These are phyloP conservation scores for Epithele typhae DNA, from an alignment of 768 basidiomycete species.

Conservation along the genomic window DNA sequence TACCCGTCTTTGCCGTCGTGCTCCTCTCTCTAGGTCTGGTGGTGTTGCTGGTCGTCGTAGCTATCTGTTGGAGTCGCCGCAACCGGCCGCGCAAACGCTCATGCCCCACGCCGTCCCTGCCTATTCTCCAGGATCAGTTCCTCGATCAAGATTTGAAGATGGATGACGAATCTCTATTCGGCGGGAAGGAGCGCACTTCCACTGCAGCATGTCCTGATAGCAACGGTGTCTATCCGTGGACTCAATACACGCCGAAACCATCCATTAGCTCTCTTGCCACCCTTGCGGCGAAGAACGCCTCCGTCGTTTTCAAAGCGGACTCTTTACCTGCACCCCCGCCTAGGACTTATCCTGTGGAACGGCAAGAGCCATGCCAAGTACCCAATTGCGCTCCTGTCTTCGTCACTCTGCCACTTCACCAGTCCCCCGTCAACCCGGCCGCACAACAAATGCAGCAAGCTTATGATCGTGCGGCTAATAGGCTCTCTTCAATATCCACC, in stretches of 20 bases:
- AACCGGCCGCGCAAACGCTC: slow-evolving; percentile 45
- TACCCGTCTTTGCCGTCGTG: slow-evolving; percentile 47
- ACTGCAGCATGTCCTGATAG: slow-evolving; percentile 27
- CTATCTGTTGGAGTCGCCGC: slow-evolving; percentile 45
- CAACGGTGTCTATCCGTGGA: slow-evolving; percentile 46
- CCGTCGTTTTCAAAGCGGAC: too few species aligned
- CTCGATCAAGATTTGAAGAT: slow-evolving; percentile 41
- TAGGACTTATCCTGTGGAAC: too few species aligned
- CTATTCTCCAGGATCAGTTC: slow-evolving; percentile 57
- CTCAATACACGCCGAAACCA: slow-evolving; percentile 28
- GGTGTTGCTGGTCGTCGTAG: slow-evolving; percentile 43
- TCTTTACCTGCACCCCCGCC: too few species aligned
- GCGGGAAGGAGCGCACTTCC: slow-evolving; percentile 65
- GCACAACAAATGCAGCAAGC: slow-evolving; percentile 39
- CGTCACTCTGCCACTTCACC: neutral
- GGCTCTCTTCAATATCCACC: slow-evolving; percentile 39
- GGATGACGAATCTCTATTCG: slow-evolving; percentile 65
- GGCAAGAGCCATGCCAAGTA: neutral
- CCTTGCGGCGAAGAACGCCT: too few species aligned
- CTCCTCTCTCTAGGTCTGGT: slow-evolving; percentile 50
- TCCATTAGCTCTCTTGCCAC: slow-evolving; percentile 1
- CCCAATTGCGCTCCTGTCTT: neutral
- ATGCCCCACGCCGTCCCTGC: slow-evolving; percentile 71
- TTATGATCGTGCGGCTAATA: slow-evolving; percentile 35
- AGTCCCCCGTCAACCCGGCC: neutral